Evolutionary conservation across 202 grass and related monocot genomes (phyloP), one percentile per base, ranked within the genome.

Genomic region (Elaeis oleifera): DNA sequence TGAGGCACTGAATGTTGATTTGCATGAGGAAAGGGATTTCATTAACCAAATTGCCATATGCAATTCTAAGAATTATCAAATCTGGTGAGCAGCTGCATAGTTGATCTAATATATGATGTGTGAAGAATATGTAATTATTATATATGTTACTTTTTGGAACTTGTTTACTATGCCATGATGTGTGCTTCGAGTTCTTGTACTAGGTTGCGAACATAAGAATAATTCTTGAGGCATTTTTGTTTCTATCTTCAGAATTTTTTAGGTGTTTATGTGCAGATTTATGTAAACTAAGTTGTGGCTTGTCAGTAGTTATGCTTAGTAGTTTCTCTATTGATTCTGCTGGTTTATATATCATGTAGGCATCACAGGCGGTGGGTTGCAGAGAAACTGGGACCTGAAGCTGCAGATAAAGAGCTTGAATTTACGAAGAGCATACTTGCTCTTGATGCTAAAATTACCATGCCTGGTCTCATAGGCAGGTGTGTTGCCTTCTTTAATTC

Each of bases 401-500:
- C 74, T 77, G 82, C 76, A 61, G 76, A 72, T 66, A 80, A 77
- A 60, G 92, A 97, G 53, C 84, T 74, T 61, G 77, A 97, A 71
- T 97, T 91, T 83, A 86, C 79, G 70, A 85, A 56, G 72, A 83
- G 71, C 28, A 66, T 86, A 72, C 77, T 97, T 67, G 27, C 55
- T 56, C 20, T 53, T 64, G 92, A 97, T 92, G 71, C 84, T 22
- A 97, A 97, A 91, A 97, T 71, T 92, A 97, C 69, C 92, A 89
- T 84, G 81, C 84, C 67, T 97, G 92, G 92, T 97, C 92, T 69
- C 88, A 92, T 79, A 97, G 88, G 65, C 88, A 92, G 92, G 92
- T 97, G 50, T 53, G 56, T 16, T 18, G 49, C 55, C 53, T 51
- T 25, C 25, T 73, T 69, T 26, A 13, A 31, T 53, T 23, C 60